Base-by-base conservation (phyloP, 805 yeast species). In the Starmerella powellii region DNA sequence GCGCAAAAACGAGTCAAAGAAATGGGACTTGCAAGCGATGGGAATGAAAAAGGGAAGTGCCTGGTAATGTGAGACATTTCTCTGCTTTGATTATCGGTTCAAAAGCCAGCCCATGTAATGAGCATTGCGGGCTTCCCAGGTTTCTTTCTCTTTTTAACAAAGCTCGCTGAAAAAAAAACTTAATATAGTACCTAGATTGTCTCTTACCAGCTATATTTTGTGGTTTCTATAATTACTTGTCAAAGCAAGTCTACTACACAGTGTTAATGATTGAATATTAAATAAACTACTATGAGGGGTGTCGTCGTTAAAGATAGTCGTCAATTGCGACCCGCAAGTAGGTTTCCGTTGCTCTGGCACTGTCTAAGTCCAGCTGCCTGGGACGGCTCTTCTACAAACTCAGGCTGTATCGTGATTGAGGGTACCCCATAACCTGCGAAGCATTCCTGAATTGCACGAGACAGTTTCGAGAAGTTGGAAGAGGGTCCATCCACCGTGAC, bases 331-430 rank as follows among this genome's bases (percentile, higher is more conserved):
- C 34, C 30, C 17, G 37, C 13, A 17, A 47, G 34, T 3, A 49
- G 32, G 36, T 48, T 49, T 6, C 52, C 52, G 33, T 49, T 49
- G 36, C 45, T 40, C 39, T 49, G 52, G 44, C 52, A 49, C 34
- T 44, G 51, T 16, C 49, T 34, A 10, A 44, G 21, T 3, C 44
- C 45, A n/a, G 23, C 8, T 4, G 23, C 5, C 20, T 17, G 41
- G 29, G 23, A 26, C 19, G 34, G 20, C n/a, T 26, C 8, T 12
- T 21, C 41, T 11, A 68, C 59, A 55, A 88, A 91, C 64, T 88
- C 98, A 0, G 98, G 98, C 63, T 88, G 98, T 38, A 91, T 87
- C 1, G 98, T 88, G 16, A 88, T 94, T 29, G 91, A 80, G 56
- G 87, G 94, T 47, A 88, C 78, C 34, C 94, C 95, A 57, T 78